phyloP scores from a whole-genome alignment of 495 filamentous ascomycete genomes.

The Penicillium samsonianum region DNA sequence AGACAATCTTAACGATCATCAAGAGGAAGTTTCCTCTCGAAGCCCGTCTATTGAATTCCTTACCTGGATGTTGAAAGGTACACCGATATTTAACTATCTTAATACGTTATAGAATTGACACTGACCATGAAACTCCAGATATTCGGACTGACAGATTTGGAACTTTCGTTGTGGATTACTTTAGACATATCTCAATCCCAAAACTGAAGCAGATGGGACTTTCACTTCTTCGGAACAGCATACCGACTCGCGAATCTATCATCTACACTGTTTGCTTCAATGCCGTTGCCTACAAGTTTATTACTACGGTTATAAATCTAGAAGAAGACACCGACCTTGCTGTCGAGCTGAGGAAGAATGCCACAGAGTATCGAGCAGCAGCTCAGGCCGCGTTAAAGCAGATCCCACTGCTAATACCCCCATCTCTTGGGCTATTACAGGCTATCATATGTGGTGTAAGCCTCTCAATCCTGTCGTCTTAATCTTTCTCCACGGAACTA shows the following conservation, averaged over 20 bases:
- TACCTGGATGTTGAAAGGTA: constrained; percentile 30
- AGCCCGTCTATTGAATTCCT: constrained; percentile 20
- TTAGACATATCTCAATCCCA: constrained; percentile 19
- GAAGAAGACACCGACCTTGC: constrained; percentile 17
- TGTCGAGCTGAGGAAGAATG: constrained; percentile 9
- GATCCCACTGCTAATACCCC: constrained; percentile 16
- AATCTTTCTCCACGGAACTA: background rate
- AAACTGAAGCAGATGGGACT: constrained; percentile 25
- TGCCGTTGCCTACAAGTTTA: constrained; percentile 25
- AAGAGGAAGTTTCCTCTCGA: background rate
- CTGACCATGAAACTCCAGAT: constrained; percentile 13
- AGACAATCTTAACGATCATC: background rate
- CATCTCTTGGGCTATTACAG: constrained; percentile 20
- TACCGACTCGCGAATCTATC: constrained; percentile 7
- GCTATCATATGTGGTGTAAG: constrained; percentile 11
- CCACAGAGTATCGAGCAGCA: constrained; percentile 16
- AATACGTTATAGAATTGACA: no score
- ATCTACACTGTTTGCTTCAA: constrained; percentile 27
- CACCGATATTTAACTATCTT: background rate
- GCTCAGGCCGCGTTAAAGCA: constrained; percentile 20
- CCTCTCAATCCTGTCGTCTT: no score
- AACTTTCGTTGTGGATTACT: constrained; percentile 25
- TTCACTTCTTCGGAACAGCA: constrained; percentile 12
- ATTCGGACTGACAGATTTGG: constrained; percentile 22
- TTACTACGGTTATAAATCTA: constrained; percentile 12